A percentile compares a stretch with the other conserved stretches of the same genome.
Evolutionary conservation across 768 basidiomycete species (phyloP).

Genomic region (Rhizopogon roseolus): DNA sequence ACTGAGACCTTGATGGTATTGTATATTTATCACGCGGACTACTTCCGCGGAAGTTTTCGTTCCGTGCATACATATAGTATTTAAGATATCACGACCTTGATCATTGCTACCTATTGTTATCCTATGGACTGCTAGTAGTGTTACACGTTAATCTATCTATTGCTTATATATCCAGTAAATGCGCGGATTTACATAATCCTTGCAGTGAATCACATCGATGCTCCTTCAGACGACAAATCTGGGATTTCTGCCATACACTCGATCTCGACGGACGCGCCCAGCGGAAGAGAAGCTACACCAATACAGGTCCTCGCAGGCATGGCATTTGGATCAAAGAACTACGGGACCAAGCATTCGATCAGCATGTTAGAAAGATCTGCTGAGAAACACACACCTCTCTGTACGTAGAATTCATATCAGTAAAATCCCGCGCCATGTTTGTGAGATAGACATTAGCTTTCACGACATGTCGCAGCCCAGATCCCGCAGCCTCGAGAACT

Average conservation of each 20-base stretch:
- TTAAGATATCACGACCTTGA: not conserved
- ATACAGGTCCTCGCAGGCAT: constrained; percentile 58
- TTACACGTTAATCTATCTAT: not conserved
- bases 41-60: too few species aligned
- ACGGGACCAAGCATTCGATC: not conserved
- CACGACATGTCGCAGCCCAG: constrained; percentile 30
- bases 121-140: not conserved
- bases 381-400: constrained; percentile 17
- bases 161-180: not conserved
- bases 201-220: not conserved
- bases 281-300: constrained; percentile 48
- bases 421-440: constrained; percentile 33
- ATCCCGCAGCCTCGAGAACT: constrained; percentile 34
- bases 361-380: not conserved
- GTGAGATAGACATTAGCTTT: constrained; percentile 38
- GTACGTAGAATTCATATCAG: constrained; percentile 36
- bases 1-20: too few species aligned
- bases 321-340: constrained; percentile 44
- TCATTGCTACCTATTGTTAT: not conserved
- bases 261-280: constrained; percentile 54
- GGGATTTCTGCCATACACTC: constrained; percentile 49
- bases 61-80: not conserved
- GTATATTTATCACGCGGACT: not conserved
- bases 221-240: not conserved
- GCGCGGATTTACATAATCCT: not conserved